Evolutionary conservation across 2,329 filamentous ascomycete genomes (phyloP), one percentile per base, ranked within the genome.

Genomic region (Colletotrichum noveboracense): DNA sequence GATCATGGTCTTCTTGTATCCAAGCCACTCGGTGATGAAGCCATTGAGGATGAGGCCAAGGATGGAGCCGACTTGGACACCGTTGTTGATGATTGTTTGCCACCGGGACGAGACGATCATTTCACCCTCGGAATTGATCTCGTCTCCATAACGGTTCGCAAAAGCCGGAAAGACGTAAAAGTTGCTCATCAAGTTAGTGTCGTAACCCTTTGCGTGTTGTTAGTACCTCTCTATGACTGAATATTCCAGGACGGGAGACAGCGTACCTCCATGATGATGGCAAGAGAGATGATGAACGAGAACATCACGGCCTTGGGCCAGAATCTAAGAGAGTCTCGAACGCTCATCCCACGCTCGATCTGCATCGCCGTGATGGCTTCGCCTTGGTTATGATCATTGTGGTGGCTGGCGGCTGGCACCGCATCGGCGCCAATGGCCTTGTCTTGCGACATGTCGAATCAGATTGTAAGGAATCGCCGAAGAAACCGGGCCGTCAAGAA

Each of bases 31-130:
- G 16, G 87, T 85, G 13, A 89, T 78, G 67, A 83, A 84, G 5
- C 89, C 89, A 72, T 87, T 88, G 26, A 88, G 74, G 12, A 88
- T 81, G 5, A 88, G 83, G 1, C 89, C 89, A 4, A 90, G 70
- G 24, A 91, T 88, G 16, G 86, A 84, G 6, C 89, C 89, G 10
- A 87, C 84, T 18, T 84, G 80, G 0, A 86, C 82, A 2, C 84
- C 88, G 48, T 88, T 88, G 34, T 83, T 82, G 2, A 91, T 81
- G 0, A 85, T 88, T 7, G 88, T 85, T 79, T 91, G 89, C 90
- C 90, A 91, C 9, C 84, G 78, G 3, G 88, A 85, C 5, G 85
- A 85, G 77, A 91, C 84, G 78, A 89, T 85, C 60, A 88, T 87
- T 6, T 83, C 82, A 16, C 82, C 82, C 26, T 86, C 77, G 0